Conservation (phyloP, 129 eudicot genomes). For the Rutidosis leptorrhynchoides region DNA sequence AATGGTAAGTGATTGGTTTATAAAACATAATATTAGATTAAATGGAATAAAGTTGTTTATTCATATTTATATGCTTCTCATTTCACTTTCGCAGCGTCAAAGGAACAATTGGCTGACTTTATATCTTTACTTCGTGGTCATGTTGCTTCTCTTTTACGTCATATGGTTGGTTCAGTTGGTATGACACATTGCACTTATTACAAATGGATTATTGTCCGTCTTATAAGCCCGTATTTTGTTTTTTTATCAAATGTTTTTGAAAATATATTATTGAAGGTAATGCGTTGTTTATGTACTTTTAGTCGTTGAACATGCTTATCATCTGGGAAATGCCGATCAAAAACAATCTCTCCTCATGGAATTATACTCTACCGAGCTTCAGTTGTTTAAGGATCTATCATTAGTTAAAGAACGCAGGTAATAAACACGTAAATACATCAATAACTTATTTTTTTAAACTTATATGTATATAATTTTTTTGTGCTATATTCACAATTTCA, state of each 20-base stretch:
- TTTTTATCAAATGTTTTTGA: background rate
- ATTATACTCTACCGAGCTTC: slow-evolving; percentile 90
- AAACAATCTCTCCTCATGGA: slow-evolving; percentile 79
- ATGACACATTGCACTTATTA: slow-evolving; percentile 29
- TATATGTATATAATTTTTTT: background rate
- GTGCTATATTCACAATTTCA: background rate
- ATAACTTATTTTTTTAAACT: too few relatives aligned
- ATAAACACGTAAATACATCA: too few relatives aligned
- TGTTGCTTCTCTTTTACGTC: slow-evolving; percentile 91
- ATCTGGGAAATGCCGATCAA: slow-evolving; percentile 70
- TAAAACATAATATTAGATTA: background rate
- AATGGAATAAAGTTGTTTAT: background rate
- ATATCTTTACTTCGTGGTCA: slow-evolving; percentile 83
- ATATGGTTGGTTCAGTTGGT: slow-evolving; percentile 97
- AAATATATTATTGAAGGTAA: background rate
- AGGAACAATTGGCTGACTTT: slow-evolving; percentile 65
- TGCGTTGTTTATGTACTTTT: slow-evolving; percentile 6
- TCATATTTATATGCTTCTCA: slow-evolving; percentile 1
- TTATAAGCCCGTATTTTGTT: background rate
- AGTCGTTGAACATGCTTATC: slow-evolving; percentile 93
- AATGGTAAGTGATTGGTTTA: slow-evolving; percentile 41
- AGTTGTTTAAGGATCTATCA: slow-evolving; percentile 75
- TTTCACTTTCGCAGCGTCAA: slow-evolving; percentile 56
- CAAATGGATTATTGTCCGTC: background rate
- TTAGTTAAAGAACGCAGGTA: slow-evolving; percentile 72